These are phyloP conservation scores for Pseudocercospora musae DNA, from an alignment of 2,329 filamentous ascomycete species.

Conservation along the genomic window DNA sequence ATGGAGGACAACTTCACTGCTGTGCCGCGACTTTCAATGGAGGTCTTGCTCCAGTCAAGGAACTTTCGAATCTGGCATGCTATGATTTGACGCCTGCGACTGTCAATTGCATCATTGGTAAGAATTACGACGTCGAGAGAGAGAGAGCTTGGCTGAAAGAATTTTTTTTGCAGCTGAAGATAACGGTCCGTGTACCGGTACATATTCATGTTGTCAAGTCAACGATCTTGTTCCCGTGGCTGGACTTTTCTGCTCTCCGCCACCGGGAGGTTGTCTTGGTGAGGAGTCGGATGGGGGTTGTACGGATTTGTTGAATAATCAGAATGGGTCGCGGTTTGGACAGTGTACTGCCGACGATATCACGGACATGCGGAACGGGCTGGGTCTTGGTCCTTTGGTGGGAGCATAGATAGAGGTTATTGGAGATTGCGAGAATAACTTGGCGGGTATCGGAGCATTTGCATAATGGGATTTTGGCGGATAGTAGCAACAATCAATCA, in stretches of 20 bases:
- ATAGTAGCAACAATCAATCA: background rate
- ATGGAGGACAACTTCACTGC: constrained; percentile 22
- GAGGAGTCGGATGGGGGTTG: constrained; percentile 9
- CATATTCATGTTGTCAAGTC: constrained; percentile 20
- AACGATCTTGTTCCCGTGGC: constrained; percentile 16
- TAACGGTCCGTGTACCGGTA: constrained; percentile 13
- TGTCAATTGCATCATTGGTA: constrained; percentile 22
- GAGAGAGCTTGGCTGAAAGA: no score
- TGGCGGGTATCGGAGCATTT: background rate
- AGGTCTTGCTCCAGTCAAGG: constrained; percentile 10
- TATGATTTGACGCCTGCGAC: constrained; percentile 23
- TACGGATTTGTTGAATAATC: constrained; percentile 1
- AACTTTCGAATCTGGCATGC: constrained; percentile 14
- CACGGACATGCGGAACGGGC: background rate
- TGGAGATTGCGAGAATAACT: background rate
- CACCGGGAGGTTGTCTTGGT: constrained; percentile 17
- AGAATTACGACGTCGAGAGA: background rate
- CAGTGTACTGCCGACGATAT: constrained; percentile 4
- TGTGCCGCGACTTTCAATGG: constrained; percentile 18
- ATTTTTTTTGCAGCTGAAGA: no score
- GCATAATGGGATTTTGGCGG: background rate
- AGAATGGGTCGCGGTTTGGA: background rate
- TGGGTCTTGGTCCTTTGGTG: background rate
- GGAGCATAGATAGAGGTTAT: background rate
- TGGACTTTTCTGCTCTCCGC: constrained; percentile 21